These are phyloP conservation scores for Phaeotremella fagi DNA, from an alignment of 768 basidiomycete species.

Conservation along the genomic window DNA sequence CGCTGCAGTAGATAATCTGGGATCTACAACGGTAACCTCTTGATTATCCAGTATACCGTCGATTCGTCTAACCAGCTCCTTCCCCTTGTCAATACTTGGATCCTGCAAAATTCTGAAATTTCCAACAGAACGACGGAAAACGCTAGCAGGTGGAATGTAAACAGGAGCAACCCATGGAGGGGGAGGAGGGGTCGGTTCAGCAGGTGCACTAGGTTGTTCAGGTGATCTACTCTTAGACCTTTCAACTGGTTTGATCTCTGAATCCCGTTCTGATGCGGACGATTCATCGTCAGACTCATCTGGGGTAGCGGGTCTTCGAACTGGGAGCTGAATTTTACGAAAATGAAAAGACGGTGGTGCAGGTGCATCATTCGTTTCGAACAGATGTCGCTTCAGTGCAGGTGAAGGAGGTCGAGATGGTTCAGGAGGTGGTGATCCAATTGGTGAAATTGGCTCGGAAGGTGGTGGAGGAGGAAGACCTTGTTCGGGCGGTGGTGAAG, in stretches of 20 bases:
- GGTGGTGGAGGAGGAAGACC: constrained; percentile 25
- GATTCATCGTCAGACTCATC: constrained; percentile 2
- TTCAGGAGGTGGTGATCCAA: constrained; percentile 20
- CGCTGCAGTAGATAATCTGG: constrained; percentile 14
- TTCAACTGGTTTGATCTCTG: constrained; percentile 55
- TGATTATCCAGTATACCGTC: constrained; percentile 19
- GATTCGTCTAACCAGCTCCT: constrained; percentile 21
- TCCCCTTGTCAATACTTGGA: constrained; percentile 3
- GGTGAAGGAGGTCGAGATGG: constrained; percentile 2
- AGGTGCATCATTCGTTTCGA: constrained; percentile 12
- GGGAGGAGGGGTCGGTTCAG: constrained; percentile 9
- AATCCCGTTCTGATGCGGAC: constrained; percentile 49
- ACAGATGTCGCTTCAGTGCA: not conserved
- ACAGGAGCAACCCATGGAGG: constrained; percentile 20
- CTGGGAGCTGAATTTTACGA: constrained; percentile 27
- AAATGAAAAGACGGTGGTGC: constrained; percentile 43
- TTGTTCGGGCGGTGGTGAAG: constrained; percentile 1
- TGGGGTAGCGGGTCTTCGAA: constrained; percentile 13
- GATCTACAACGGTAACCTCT: constrained; percentile 16
- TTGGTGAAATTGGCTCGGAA: constrained; percentile 14
- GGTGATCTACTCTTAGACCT: constrained; percentile 48
- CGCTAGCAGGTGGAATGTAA: constrained; percentile 24
- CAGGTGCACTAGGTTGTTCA: not conserved
- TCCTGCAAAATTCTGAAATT: constrained; percentile 11
- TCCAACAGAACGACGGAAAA: constrained; percentile 15